Base-by-base conservation (phyloP, 345 rosid genomes). In the Gossypium rotundifolium region DNA sequence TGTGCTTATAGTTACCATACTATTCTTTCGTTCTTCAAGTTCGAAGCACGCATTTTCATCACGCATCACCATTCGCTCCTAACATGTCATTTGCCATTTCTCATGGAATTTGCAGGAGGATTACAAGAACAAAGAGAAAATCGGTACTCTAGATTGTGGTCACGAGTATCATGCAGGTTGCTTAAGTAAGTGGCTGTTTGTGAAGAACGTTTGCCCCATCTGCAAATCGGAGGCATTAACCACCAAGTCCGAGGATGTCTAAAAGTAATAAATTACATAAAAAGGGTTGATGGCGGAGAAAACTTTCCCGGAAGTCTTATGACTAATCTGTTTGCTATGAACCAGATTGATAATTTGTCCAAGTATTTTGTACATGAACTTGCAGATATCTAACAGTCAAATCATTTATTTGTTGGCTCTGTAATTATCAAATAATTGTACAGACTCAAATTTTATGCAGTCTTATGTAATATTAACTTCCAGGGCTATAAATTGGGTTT, bases 151-250 rank as follows among this genome's bases (percentile, higher is more conserved):
- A 65, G 82, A 81, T 78, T 93, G 98, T 63, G 96, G 84, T 38
- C 98, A 93, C 1, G 90, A 87, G 69, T 93, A 91, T 83, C 98
- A 93, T 66, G 87, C 86, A 53, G 85, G 77, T 74, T 93, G 98
- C 86, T 83, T 93, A 85, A 88, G 80, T 88, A 91, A 88, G 78
- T 93, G 98, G 98, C 87, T 93, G 75, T 79, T 82, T 7, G 81
- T 91, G 76, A 93, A 93, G 89, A 93, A 89, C 60, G 83, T 87
- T 18, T 93, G 97, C 79, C 97, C 98, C 23, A 82, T 91, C 80
- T 93, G 98, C 87, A 93, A 93, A 83, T 83, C 89, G 2, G 90
- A 93, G 83, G 98, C 93, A 72, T 74, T 90, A 82, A 84, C 80
- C 72, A 18, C 48, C 20, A 76, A 59, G 27, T 73, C 72, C 74